Base-by-base conservation (phyloP, 192 early-diverging fungal genomes). In the Allomyces javanicus region DNA sequence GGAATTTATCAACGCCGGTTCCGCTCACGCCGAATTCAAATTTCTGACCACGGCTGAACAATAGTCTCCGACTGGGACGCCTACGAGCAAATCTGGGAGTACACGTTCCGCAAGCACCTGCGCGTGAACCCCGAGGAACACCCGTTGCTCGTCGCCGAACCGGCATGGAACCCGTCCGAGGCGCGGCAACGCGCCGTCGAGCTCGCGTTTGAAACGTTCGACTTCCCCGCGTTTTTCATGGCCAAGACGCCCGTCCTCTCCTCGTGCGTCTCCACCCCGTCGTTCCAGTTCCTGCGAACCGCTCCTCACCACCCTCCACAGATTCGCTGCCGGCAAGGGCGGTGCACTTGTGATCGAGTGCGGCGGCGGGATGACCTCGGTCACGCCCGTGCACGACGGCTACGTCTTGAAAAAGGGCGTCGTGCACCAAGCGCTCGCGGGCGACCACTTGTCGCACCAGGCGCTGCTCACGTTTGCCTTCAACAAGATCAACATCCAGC, bases 331-430 rank as follows among this genome's bases (percentile, higher is more conserved):
- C 5, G 96, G 96, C 33, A 75, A 81, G 61, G 79, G 89, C 44
- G 93, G 89, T 22, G 92, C 87, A 9, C 77, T 99, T 24, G 90
- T 99, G 27, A 70, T 99, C 62, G 93, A 96, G 71, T 93, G 89
- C 33, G 96, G 96, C 17, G 91, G 86, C 69, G 78, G 85, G 44
- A 84, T 78, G 63, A 90, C 92, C 1, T 95, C 90, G 67, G 92
- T 86, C 9, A 87, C 92, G 4, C 93, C 96, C n/a, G 96, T 99
- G 17, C 89, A 87, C 70, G 96, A 99, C 70, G 96, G 96, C 40
- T 97, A 86, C 72, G 91, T 93, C 21, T 73, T 99, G 55, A 93
- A 91, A 70, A 95, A 96, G 76, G 89, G 86, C 72, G 63, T 66
- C 62, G 62, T 33, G 24, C 77, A 81, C 58, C 84, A 89, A 68